A percentile compares a stretch with the other conserved stretches of the same genome.
Conservation (phyloP, 2,329 filamentous ascomycete genomes). For the Clonostachys sp. region DNA sequence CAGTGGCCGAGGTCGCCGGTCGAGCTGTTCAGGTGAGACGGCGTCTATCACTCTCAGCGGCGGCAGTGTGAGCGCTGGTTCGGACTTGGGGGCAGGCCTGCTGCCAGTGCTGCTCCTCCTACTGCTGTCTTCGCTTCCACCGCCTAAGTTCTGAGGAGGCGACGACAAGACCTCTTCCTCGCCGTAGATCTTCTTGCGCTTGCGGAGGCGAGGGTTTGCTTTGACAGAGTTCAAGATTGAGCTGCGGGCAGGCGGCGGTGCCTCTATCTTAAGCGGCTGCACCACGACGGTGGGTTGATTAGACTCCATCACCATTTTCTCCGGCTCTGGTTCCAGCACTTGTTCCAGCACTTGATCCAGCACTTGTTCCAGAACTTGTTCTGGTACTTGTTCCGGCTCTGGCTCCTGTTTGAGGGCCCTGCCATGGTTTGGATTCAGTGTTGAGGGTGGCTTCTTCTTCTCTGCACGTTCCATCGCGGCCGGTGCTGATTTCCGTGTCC, state of each 20-base stretch:
- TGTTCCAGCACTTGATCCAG: background rate
- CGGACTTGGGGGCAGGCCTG: too few species aligned
- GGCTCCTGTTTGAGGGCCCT: conserved; percentile 13
- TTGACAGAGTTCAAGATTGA: conserved; percentile 51
- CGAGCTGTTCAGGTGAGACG: background rate
- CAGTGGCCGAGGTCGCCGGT: conserved; percentile 7
- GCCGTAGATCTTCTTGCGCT: conserved; percentile 39
- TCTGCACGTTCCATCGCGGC: conserved; percentile 21
- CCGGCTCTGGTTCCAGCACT: background rate
- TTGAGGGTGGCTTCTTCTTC: conserved; percentile 16
- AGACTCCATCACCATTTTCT: background rate
- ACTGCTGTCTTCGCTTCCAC: background rate
- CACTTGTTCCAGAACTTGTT: background rate
- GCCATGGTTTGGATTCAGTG: conserved; percentile 29
- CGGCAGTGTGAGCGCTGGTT: background rate
- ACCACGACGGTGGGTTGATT: background rate
- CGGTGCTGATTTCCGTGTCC: conserved; percentile 33
- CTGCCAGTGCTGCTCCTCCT: background rate
- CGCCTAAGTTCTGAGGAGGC: conserved; percentile 6
- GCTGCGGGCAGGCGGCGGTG: conserved; percentile 9
- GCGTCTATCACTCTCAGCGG: background rate
- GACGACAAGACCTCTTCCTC: conserved; percentile 17
- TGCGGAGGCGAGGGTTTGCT: conserved; percentile 37
- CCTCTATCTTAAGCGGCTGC: background rate
- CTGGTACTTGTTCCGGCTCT: conserved; percentile 2